A percentile compares a stretch with the other conserved stretches of the same genome.
These are phyloP conservation scores for Coix lacrymajobi DNA, from an alignment of 176 grass and related monocot species.

Conservation along the genomic window DNA sequence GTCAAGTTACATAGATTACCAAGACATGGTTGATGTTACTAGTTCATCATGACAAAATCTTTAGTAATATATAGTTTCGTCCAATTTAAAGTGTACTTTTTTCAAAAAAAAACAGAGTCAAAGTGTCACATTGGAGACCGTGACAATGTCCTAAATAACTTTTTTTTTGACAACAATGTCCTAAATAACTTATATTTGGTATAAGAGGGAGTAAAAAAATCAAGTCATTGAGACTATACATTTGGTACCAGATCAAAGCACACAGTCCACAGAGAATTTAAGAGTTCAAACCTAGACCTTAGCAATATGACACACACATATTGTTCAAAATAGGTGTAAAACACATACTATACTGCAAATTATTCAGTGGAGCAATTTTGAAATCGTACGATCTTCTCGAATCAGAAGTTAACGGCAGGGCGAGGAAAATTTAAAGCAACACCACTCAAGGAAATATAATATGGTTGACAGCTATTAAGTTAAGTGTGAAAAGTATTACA, in stretches of 20 bases:
- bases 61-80: neutral
- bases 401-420: neutral
- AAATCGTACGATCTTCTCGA: constrained; percentile 3
- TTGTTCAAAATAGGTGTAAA: neutral
- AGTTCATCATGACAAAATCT: neutral
- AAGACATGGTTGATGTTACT: neutral
- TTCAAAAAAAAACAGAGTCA: neutral
- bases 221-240: neutral
- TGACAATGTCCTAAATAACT: no score
- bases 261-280: neutral
- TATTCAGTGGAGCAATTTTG: neutral
- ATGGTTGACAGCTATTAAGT: neutral
- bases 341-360: neutral
- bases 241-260: neutral
- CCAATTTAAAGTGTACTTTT: neutral
- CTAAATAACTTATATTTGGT: neutral
- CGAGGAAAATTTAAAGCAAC: neutral
- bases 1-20: neutral
- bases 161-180: no score
- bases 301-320: neutral
- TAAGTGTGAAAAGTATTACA: neutral
- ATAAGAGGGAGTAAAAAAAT: neutral
- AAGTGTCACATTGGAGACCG: no score
- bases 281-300: neutral
- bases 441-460: neutral